phyloP scores from a whole-genome alignment of 225 moss, liverwort and hornwort genomes.

The Bryoerythrophyllum caledonicum region DNA sequence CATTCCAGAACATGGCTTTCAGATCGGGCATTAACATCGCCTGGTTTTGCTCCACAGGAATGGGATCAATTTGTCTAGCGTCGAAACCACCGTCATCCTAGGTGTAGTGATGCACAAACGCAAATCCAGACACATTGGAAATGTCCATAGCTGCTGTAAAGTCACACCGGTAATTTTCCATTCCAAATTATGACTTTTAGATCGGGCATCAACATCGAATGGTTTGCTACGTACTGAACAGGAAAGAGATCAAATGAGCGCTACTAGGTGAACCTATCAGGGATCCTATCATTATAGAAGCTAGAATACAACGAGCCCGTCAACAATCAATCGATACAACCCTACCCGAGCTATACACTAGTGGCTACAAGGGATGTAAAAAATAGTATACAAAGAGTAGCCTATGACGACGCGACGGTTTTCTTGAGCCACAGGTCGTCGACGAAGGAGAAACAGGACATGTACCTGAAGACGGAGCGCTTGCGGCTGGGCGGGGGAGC shows the following conservation, averaged over 20 bases:
- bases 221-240: slow-evolving; percentile 12
- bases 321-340: slow-evolving; percentile 30
- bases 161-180: background rate
- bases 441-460: slow-evolving; percentile 17
- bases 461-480: background rate
- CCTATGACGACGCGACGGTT: background rate
- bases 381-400: slow-evolving; percentile 22
- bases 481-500: background rate
- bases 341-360: slow-evolving; percentile 28
- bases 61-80: too few species aligned
- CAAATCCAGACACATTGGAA: slow-evolving; percentile 8
- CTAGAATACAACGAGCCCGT: slow-evolving; percentile 28
- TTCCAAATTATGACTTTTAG: background rate
- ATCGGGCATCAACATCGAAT: background rate
- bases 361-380: slow-evolving; percentile 16
- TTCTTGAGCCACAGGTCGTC: background rate
- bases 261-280: background rate
- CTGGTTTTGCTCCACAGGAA: too few species aligned
- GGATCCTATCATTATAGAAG: background rate
- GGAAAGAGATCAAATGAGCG: slow-evolving; percentile 8
- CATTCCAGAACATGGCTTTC: too few species aligned
- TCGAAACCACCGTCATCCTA: background rate
- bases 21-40: too few species aligned
- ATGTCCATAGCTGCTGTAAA: background rate
- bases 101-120: background rate